Conservation (phyloP, 352 stramenopile species). For the Phytophthora colocasiae region DNA sequence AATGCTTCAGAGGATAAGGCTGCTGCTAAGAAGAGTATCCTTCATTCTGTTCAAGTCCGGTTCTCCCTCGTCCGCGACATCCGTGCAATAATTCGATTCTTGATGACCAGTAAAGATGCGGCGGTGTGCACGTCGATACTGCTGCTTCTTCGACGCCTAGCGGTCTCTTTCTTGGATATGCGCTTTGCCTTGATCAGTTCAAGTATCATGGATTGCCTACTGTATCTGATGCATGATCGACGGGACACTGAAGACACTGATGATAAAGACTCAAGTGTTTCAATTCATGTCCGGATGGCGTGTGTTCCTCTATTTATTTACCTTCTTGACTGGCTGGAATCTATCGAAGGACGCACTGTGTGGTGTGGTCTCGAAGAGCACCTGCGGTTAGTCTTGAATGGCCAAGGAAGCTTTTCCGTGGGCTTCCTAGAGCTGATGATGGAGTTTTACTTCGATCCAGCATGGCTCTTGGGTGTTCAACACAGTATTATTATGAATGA, state of each 20-base stretch:
- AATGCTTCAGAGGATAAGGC: slow-evolving; percentile 35
- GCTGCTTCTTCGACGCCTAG: slow-evolving; percentile 61
- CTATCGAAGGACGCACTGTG: slow-evolving; percentile 80
- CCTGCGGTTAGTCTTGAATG: slow-evolving; percentile 71
- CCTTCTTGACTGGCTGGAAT: slow-evolving; percentile 82
- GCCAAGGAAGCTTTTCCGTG: slow-evolving; percentile 70
- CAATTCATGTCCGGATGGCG: slow-evolving; percentile 52
- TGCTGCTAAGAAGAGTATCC: slow-evolving; percentile 33
- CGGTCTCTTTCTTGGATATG: slow-evolving; percentile 77
- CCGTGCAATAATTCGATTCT: slow-evolving; percentile 65
- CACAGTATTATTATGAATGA: slow-evolving; percentile 90
- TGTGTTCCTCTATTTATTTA: slow-evolving; percentile 78
- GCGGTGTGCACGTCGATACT: slow-evolving; percentile 61
- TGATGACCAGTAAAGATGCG: slow-evolving; percentile 65
- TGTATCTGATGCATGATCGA: slow-evolving; percentile 61
- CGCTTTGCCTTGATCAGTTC: slow-evolving; percentile 79
- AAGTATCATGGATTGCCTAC: slow-evolving; percentile 74
- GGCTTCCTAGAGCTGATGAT: slow-evolving; percentile 87
- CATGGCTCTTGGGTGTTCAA: slow-evolving; percentile 64
- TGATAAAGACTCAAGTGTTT: slow-evolving; percentile 19
- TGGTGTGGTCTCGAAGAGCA: slow-evolving; percentile 88
- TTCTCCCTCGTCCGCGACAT: slow-evolving; percentile 80
- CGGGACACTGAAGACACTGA: slow-evolving; percentile 17
- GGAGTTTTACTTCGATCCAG: slow-evolving; percentile 84
- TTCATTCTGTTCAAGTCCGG: slow-evolving; percentile 65